Evolutionary conservation across 2,329 filamentous ascomycete genomes (phyloP).

Genomic region (Nakataea oryzae): DNA sequence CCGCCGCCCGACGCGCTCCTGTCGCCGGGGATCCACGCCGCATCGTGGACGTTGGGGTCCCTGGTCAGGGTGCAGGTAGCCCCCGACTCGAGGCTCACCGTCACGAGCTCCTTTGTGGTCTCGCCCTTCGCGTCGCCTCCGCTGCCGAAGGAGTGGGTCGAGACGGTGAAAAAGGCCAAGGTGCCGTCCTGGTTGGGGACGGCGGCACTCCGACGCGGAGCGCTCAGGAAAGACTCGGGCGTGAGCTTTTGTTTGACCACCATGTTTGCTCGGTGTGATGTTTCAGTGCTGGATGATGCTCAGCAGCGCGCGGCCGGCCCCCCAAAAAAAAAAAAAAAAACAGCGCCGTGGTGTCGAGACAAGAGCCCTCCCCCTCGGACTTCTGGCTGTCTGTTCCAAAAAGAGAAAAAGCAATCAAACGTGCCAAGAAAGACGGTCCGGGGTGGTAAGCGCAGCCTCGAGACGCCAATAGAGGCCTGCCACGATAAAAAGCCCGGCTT

Average conservation of each 20-base stretch:
- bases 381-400: no score
- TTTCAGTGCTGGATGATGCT: no score
- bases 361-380: no score
- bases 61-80: constrained; percentile 14
- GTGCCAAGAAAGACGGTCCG: no score
- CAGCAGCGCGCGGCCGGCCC: no score
- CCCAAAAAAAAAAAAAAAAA: no score
- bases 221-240: constrained; percentile 11
- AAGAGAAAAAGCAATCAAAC: background rate
- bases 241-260: constrained; percentile 12
- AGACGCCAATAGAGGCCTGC: background rate
- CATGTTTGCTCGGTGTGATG: background rate
- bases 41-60: constrained; percentile 19
- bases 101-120: constrained; percentile 21
- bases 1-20: constrained; percentile 9
- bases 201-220: constrained; percentile 14
- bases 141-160: constrained; percentile 20
- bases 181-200: constrained; percentile 26
- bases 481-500: background rate
- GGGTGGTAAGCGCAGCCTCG: no score
- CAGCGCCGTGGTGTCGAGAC: no score
- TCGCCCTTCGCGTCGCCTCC: constrained; percentile 4
- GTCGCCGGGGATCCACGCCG: constrained; percentile 23
- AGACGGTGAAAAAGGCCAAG: constrained; percentile 23
- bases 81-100: constrained; percentile 21